Percentiles rank a stretch among this genome's conserved stretches.
These are phyloP conservation scores for Xylariales sp. DNA, from an alignment of 2,329 filamentous ascomycete genomes.

Conservation along the genomic window DNA sequence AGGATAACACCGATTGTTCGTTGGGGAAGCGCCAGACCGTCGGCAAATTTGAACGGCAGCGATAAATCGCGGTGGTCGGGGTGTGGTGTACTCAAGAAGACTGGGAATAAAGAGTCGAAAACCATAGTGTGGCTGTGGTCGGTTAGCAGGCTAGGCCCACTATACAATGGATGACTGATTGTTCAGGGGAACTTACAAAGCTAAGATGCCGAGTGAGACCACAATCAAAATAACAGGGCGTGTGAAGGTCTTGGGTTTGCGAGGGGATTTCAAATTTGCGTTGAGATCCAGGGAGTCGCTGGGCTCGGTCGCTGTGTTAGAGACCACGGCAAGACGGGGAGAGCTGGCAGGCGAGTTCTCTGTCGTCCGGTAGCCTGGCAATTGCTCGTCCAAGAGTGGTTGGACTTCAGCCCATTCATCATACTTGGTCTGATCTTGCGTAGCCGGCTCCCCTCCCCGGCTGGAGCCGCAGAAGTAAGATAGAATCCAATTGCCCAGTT, in stretches of 20 bases:
- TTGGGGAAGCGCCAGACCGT: conserved; percentile 79
- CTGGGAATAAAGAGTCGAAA: conserved; percentile 88
- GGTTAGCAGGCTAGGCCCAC: no score
- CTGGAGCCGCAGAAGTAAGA: conserved; percentile 34
- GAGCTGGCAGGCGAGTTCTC: conserved; percentile 48
- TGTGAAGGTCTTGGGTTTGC: conserved; percentile 64
- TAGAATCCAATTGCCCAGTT: conserved; percentile 69
- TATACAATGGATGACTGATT: no score
- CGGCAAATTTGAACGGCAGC: conserved; percentile 84
- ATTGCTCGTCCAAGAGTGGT: conserved; percentile 58
- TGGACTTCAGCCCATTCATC: conserved; percentile 44
- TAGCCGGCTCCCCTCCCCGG: conserved; percentile 25
- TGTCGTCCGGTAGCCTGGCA: conserved; percentile 64
- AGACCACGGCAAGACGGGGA: conserved; percentile 27
- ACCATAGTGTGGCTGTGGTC: conserved; percentile 91
- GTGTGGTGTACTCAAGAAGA: conserved; percentile 61
- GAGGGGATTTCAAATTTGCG: conserved; percentile 14
- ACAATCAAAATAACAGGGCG: conserved; percentile 83
- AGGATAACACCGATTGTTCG: conserved; percentile 85
- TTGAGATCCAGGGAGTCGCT: conserved; percentile 33
- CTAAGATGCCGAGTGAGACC: conserved; percentile 83
- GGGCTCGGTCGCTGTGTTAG: conserved; percentile 22
- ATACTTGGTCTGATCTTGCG: conserved; percentile 26
- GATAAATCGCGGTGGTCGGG: conserved; percentile 23
- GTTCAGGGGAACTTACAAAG: conserved; percentile 88